phyloP scores from a whole-genome alignment of 441 rosid species.

The Aquilaria agallochum region DNA sequence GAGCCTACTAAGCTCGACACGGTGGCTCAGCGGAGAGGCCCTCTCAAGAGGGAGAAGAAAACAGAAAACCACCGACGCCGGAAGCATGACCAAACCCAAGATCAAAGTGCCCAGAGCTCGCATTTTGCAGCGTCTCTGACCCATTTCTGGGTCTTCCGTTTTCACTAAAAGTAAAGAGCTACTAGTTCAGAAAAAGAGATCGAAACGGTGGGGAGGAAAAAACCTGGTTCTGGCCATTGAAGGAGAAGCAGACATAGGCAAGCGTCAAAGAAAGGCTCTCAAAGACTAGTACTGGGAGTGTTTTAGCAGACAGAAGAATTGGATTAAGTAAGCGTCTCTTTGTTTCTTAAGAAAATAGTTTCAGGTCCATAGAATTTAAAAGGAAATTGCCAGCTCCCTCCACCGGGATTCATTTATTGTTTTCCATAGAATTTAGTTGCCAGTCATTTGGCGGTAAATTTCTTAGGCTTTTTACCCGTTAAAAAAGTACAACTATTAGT shows the following conservation, averaged over 20 bases:
- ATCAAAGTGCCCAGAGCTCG: constrained; percentile 17
- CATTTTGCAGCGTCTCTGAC: constrained; percentile 28
- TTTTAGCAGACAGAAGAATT: constrained; percentile 6
- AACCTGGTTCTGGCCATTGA: constrained; percentile 37
- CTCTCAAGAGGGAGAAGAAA: constrained; percentile 63
- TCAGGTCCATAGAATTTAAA: background rate
- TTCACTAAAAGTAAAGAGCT: background rate
- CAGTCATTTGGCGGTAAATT: constrained; percentile 7
- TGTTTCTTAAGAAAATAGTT: background rate
- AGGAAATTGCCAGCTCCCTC: background rate
- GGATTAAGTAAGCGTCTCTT: constrained; percentile 2
- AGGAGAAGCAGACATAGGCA: constrained; percentile 1
- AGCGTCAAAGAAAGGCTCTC: constrained; percentile 16
- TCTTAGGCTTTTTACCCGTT: background rate
- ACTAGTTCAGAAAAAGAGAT: constrained; percentile 9
- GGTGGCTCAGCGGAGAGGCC: constrained; percentile 52
- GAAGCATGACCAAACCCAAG: constrained; percentile 22
- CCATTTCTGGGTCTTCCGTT: background rate
- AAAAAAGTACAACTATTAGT: too few species aligned
- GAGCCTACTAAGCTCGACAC: constrained; percentile 45
- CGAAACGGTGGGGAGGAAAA: constrained; percentile 14
- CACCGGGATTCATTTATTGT: background rate
- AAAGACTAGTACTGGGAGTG: constrained; percentile 20
- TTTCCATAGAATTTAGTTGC: background rate
- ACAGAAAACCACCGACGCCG: constrained; percentile 33